phyloP scores from a whole-genome alignment of 2,329 filamentous ascomycete genomes.

The Leptographium radiaticola region DNA sequence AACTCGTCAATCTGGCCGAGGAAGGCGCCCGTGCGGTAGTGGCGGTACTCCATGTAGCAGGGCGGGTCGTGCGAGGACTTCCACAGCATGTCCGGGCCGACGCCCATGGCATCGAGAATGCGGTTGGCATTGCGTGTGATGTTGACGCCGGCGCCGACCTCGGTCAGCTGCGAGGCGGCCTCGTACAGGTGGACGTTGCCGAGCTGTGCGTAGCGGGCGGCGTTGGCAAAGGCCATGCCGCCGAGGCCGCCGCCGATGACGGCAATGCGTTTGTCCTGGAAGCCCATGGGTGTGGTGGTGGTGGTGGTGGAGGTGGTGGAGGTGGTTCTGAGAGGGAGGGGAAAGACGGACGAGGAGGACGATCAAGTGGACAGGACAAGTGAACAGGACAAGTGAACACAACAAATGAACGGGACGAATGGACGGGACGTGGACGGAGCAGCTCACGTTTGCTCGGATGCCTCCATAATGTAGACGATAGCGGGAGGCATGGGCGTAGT shows the following conservation, averaged over 20 bases:
- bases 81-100: constrained; percentile 15
- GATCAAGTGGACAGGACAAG: too few species aligned
- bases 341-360: too few species aligned
- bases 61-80: constrained; percentile 7
- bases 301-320: not conserved
- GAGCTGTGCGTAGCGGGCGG: constrained; percentile 20
- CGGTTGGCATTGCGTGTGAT: constrained; percentile 22
- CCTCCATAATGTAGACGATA: too few species aligned
- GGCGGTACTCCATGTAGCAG: constrained; percentile 16
- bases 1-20: constrained; percentile 11
- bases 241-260: constrained; percentile 26
- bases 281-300: constrained; percentile 6
- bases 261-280: constrained; percentile 15
- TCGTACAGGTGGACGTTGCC: constrained; percentile 21
- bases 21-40: constrained; percentile 18
- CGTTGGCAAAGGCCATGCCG: constrained; percentile 22
- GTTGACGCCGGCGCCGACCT: constrained; percentile 22
- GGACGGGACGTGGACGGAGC: too few species aligned
- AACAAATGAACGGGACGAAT: too few species aligned
- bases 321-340: too few species aligned
- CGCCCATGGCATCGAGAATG: constrained; percentile 19
- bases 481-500: too few species aligned
- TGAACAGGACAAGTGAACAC: too few species aligned
- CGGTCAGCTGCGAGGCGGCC: constrained; percentile 19
- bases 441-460: too few species aligned